These are phyloP conservation scores for Dictyostelium purpureum DNA, from an alignment of 78 protist genomes.

Conservation along the genomic window DNA sequence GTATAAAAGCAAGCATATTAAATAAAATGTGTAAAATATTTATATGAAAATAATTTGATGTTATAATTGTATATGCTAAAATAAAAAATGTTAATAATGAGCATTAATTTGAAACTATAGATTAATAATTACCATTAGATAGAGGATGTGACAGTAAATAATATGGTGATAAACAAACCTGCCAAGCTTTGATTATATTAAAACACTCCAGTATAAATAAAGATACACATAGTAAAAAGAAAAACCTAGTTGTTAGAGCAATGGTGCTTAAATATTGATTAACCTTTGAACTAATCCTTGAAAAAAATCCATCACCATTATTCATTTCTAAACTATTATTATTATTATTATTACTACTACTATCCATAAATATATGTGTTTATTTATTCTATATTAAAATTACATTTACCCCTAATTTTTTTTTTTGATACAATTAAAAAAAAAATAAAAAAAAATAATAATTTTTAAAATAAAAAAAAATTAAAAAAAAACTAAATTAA, in stretches of 20 bases:
- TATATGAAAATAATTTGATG: background rate
- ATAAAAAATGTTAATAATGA: background rate
- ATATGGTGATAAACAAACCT: background rate
- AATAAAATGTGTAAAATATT: conserved; percentile 29
- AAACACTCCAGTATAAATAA: background rate
- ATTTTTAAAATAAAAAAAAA: too few relatives aligned
- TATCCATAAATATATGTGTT: background rate
- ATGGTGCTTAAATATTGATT: background rate
- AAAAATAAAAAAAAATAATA: background rate
- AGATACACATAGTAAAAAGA: conserved; percentile 2
- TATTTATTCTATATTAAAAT: background rate
- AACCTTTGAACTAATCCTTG: background rate
- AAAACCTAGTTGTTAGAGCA: conserved; percentile 41
- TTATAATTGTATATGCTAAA: conserved; percentile 16
- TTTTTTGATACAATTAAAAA: background rate
- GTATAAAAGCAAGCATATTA: conserved; percentile 46
- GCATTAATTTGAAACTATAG: background rate
- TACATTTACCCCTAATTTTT: background rate
- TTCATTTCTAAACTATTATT: background rate
- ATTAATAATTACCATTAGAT: background rate
- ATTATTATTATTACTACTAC: background rate
- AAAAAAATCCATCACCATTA: background rate
- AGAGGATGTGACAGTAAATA: background rate
- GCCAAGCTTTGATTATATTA: background rate
- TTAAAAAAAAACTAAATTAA: too few relatives aligned